Conservation (phyloP, 2,329 filamentous ascomycete species). For the Taxawa tesnikishii region DNA sequence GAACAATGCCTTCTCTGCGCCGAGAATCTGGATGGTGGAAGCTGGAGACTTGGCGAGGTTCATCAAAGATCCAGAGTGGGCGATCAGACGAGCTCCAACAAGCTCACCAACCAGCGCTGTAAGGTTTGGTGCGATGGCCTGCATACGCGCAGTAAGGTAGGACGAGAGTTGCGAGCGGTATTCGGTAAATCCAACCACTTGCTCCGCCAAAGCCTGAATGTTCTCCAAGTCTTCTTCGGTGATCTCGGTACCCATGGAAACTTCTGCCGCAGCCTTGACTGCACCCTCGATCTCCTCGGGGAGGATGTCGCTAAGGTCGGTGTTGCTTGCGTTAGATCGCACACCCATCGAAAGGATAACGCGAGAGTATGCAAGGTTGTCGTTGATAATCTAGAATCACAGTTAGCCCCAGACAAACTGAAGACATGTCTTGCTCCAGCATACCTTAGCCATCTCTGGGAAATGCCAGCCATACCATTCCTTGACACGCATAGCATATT, state of each 20-base stretch:
- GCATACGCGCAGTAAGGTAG: slow-evolving; percentile 89
- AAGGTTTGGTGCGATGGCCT: slow-evolving; percentile 90
- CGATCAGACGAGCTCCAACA: slow-evolving; percentile 87
- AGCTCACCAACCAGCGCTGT: slow-evolving; percentile 87
- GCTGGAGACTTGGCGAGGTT: slow-evolving; percentile 90
- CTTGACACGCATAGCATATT: slow-evolving; percentile 97
- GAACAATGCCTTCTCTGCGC: slow-evolving; percentile 98
- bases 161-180: slow-evolving; percentile 78
- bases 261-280: slow-evolving; percentile 87
- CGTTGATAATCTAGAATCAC: slow-evolving; percentile 91
- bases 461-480: slow-evolving; percentile 99
- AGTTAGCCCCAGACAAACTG: no score
- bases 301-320: slow-evolving; percentile 76
- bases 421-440: no score
- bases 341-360: slow-evolving; percentile 84
- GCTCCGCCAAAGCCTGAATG: slow-evolving; percentile 81
- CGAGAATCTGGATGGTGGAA: slow-evolving; percentile 94
- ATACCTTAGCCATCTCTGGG: slow-evolving; percentile 93
- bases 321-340: slow-evolving; percentile 63
- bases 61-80: slow-evolving; percentile 87
- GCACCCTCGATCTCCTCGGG: slow-evolving; percentile 89
- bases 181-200: slow-evolving; percentile 84
- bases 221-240: slow-evolving; percentile 84
- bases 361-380: slow-evolving; percentile 87
- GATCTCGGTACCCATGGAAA: slow-evolving; percentile 98